Evolutionary conservation across 495 filamentous ascomycete genomes (phyloP).

Genomic region (Annulohypoxylon nitens): DNA sequence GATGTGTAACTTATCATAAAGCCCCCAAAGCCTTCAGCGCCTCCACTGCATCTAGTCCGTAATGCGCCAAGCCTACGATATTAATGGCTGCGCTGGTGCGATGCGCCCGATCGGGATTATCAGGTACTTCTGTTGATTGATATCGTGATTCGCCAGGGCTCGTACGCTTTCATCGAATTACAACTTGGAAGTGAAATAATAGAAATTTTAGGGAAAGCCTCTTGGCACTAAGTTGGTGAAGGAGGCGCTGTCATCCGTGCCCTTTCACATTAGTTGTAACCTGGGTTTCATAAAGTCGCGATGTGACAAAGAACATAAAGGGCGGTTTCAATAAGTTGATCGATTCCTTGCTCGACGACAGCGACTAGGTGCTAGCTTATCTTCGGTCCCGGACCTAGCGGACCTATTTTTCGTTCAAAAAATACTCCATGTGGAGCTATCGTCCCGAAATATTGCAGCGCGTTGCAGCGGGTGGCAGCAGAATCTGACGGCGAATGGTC

Average conservation of each 20-base stretch:
- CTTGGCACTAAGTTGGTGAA: background rate
- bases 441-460: background rate
- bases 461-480: background rate
- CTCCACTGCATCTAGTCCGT: background rate
- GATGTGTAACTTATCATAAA: background rate
- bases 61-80: background rate
- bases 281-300: background rate
- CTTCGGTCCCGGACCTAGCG: slow-evolving; percentile 4
- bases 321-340: background rate
- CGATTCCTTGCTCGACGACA: background rate
- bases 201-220: background rate
- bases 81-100: slow-evolving; percentile 2
- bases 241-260: slow-evolving; percentile 3
- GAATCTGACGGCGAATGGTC: background rate
- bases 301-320: slow-evolving; percentile 2
- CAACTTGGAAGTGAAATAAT: background rate
- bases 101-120: background rate
- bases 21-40: background rate
- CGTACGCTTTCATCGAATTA: background rate
- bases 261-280: background rate
- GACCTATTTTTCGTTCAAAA: background rate
- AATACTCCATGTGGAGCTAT: background rate
- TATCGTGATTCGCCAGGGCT: background rate
- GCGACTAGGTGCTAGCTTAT: background rate
- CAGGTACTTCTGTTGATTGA: background rate